A percentile compares a stretch with the other conserved stretches of the same genome.
Evolutionary conservation across 805 yeast species (phyloP).

Genomic region (Metschnikowia peoriensis): DNA sequence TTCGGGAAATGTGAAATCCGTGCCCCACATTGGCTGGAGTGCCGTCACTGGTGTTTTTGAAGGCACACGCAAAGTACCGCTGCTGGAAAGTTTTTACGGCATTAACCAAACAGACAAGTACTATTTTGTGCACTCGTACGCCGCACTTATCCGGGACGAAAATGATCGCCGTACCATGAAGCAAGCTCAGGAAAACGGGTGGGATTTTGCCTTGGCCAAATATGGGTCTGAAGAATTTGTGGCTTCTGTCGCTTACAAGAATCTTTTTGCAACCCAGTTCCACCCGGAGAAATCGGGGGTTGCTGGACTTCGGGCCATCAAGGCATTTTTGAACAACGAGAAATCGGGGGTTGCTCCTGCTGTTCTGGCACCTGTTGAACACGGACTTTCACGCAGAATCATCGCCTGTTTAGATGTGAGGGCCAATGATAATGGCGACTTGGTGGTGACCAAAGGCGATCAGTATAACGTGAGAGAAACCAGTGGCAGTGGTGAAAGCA

Average conservation of each 20-base stretch:
- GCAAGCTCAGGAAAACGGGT: conserved; percentile 38
- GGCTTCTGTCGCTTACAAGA: conserved; percentile 75
- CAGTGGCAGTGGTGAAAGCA: conserved; percentile 40
- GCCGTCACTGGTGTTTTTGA: conserved; percentile 32
- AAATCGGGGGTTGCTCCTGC: conserved; percentile 21
- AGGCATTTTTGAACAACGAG: conserved; percentile 60
- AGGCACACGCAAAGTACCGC: conserved; percentile 23
- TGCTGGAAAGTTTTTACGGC: conserved; percentile 49
- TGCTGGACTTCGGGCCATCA: conserved; percentile 80
- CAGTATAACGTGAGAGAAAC: conserved; percentile 93
- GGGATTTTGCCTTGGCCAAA: conserved; percentile 70
- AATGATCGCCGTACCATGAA: conserved; percentile 26
- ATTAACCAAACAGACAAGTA: conserved; percentile 68
- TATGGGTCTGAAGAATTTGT: conserved; percentile 81
- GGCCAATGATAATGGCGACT: conserved; percentile 88
- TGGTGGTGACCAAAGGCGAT: conserved; percentile 98
- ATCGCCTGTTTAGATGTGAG: conserved; percentile 98
- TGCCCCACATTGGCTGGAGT: conserved; percentile 98
- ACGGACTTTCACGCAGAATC: conserved; percentile 82
- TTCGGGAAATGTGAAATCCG: conserved; percentile 58
- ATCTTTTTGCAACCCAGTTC: conserved; percentile 92
- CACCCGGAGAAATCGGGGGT: conserved; percentile 98
- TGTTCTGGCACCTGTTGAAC: neutral
- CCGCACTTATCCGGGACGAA: conserved; percentile 56
- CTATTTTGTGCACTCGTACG: conserved; percentile 95